Evolutionary conservation across 805 yeast genomes (phyloP).

Genomic region (Yamadazyma scolyti): DNA sequence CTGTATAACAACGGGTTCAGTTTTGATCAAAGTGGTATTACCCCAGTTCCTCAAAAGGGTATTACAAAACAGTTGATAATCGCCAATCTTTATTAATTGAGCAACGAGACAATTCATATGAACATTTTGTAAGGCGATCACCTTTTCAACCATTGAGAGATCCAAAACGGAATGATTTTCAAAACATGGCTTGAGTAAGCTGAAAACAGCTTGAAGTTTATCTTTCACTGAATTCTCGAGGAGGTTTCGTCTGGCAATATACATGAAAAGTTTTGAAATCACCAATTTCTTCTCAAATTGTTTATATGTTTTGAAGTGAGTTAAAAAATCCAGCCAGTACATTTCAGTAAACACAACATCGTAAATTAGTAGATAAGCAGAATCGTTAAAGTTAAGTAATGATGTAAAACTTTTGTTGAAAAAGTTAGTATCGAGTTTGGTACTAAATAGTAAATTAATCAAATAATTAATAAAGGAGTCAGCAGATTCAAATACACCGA

Average conservation of each 20-base stretch:
- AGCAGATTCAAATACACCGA: constrained; percentile 1
- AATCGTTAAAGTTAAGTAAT: constrained; percentile 17
- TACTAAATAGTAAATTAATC: constrained; percentile 2
- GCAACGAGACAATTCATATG: constrained; percentile 16
- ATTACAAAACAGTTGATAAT: constrained; percentile 4
- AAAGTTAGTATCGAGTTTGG: neutral
- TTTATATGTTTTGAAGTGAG: constrained; percentile 17
- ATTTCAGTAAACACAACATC: constrained; percentile 18
- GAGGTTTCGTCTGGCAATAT: constrained; percentile 6
- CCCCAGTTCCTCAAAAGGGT: constrained; percentile 14
- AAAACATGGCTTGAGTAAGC: constrained; percentile 12
- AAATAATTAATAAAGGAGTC: constrained; percentile 7
- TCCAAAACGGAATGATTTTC: constrained; percentile 14
- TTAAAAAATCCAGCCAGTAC: constrained; percentile 16
- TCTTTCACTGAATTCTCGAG: constrained; percentile 1
- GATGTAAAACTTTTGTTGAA: constrained; percentile 17
- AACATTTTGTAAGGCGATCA: constrained; percentile 12
- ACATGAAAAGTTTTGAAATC: constrained; percentile 13
- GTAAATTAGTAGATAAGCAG: constrained; percentile 14
- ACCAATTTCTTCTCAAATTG: constrained; percentile 22
- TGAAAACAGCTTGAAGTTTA: constrained; percentile 3
- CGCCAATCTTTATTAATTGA: constrained; percentile 3
- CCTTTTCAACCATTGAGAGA: constrained; percentile 16
- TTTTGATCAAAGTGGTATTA: constrained; percentile 29
- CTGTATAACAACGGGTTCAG: constrained; percentile 42